Evolutionary conservation across 352 stramenopile genomes (phyloP).

Genomic region (Globisporangium barbulae): DNA sequence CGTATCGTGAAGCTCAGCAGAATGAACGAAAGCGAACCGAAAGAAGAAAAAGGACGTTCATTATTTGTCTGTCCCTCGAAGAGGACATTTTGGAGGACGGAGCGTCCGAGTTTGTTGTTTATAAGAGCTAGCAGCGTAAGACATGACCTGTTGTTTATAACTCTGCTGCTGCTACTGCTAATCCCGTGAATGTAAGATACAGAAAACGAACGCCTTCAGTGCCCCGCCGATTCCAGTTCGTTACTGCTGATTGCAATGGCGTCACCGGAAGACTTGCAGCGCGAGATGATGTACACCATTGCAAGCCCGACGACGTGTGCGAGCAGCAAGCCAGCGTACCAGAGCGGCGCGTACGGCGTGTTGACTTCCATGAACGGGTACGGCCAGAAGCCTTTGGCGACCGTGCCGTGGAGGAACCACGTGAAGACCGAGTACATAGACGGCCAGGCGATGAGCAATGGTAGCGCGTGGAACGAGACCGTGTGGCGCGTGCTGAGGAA

Average conservation of each 20-base stretch:
- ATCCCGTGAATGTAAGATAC: not conserved
- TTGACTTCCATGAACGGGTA: conserved; percentile 77
- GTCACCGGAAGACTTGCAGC: conserved; percentile 24
- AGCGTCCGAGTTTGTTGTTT: conserved; percentile 1
- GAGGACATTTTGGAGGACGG: not conserved
- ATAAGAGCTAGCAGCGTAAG: conserved; percentile 3
- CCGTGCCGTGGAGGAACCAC: conserved; percentile 71
- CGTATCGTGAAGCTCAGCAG: conserved; percentile 14
- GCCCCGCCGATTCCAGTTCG: not conserved
- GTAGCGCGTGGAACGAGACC: conserved; percentile 53
- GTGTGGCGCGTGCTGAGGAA: conserved; percentile 48
- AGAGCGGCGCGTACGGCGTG: conserved; percentile 68
- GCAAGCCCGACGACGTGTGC: conserved; percentile 42
- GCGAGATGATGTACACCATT: conserved; percentile 44
- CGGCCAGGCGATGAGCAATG: conserved; percentile 58
- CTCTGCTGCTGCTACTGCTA: not conserved
- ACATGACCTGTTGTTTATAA: conserved; percentile 1
- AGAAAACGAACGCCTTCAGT: not conserved
- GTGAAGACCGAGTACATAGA: conserved; percentile 68
- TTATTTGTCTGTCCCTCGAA: not conserved
- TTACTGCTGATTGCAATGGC: not conserved
- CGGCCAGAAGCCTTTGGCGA: conserved; percentile 69
- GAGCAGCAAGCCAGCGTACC: conserved; percentile 59
- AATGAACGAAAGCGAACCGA: not conserved
- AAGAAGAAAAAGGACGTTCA: not conserved